Evolutionary conservation across 1,139 yeast genomes (phyloP).

Genomic region (Magnusiomyces ingens): DNA sequence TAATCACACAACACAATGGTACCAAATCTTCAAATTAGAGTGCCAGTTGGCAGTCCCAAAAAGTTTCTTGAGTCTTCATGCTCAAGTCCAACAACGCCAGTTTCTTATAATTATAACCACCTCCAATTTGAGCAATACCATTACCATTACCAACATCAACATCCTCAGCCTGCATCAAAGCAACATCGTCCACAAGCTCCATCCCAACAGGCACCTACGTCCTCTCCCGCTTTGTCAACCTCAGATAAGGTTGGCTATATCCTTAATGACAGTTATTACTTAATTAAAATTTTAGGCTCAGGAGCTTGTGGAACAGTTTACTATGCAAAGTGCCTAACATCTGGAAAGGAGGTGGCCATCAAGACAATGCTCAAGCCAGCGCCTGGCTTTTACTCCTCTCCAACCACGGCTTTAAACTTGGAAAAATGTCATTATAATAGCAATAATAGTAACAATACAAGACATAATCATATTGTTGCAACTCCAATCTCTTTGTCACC

Average conservation of each 20-base stretch:
- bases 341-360: slow-evolving; percentile 56
- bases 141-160: no score
- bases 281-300: slow-evolving; percentile 63
- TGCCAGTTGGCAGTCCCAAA: background rate
- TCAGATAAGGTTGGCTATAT: slow-evolving; percentile 22
- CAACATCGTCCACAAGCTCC: background rate
- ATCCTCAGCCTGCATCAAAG: background rate
- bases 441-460: background rate
- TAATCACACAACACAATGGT: background rate
- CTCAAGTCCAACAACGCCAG: slow-evolving; percentile 8
- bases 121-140: background rate
- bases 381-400: slow-evolving; percentile 14
- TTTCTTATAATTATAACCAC: slow-evolving; percentile 3
- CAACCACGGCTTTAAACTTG: slow-evolving; percentile 6
- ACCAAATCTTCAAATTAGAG: slow-evolving; percentile 5
- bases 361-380: slow-evolving; percentile 55
- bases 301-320: slow-evolving; percentile 88
- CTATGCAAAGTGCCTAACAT: slow-evolving; percentile 50
- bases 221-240: background rate
- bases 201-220: background rate
- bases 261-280: slow-evolving; percentile 40
- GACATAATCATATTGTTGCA: slow-evolving; percentile 5
- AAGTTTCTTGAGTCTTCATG: slow-evolving; percentile 5
- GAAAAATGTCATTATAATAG: background rate
- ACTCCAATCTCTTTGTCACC: slow-evolving; percentile 26